phyloP scores from a whole-genome alignment of 192 early-diverging fungal species.

The Entophlyctis helioformis region DNA sequence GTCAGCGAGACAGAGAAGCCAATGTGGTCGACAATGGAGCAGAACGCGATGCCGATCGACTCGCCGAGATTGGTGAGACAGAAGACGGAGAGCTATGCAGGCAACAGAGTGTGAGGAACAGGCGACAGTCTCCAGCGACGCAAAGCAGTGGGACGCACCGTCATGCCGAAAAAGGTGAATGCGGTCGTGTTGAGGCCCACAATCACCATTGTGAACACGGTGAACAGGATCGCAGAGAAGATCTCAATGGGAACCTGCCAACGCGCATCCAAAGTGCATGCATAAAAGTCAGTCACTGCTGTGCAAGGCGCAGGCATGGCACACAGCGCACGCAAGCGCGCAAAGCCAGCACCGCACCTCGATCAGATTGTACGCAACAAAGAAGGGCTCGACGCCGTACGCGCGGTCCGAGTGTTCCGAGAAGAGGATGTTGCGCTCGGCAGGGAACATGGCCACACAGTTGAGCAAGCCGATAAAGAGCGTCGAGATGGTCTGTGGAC shows the following conservation, averaged over 20 bases:
- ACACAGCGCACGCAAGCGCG: slow-evolving; percentile 12
- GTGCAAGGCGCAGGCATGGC: neutral
- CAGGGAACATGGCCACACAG: slow-evolving; percentile 25
- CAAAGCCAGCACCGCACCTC: slow-evolving; percentile 12
- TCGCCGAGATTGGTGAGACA: slow-evolving; percentile 24
- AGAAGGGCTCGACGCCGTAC: slow-evolving; percentile 22
- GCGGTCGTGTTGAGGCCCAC: slow-evolving; percentile 8
- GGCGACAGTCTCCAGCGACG: slow-evolving; percentile 2
- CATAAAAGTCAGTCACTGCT: neutral
- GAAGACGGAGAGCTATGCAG: slow-evolving; percentile 1
- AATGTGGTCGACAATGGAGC: slow-evolving; percentile 23
- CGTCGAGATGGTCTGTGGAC: slow-evolving; percentile 14
- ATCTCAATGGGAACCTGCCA: slow-evolving; percentile 7
- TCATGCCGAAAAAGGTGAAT: slow-evolving; percentile 13
- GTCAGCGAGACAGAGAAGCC: slow-evolving; percentile 29
- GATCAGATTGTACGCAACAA: slow-evolving; percentile 16
- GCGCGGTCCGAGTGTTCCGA: slow-evolving; percentile 26
- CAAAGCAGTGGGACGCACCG: slow-evolving; percentile 7
- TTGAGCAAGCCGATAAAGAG: slow-evolving; percentile 33
- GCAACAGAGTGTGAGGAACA: slow-evolving; percentile 4
- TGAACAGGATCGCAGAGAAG: slow-evolving; percentile 9
- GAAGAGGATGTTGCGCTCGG: slow-evolving; percentile 17
- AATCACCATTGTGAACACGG: slow-evolving; percentile 11
- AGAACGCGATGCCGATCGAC: slow-evolving; percentile 33
- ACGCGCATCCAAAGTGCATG: neutral